Evolutionary conservation across 2,329 filamentous ascomycete species (phyloP).

Genomic region (Pseudopyricularia javanii): DNA sequence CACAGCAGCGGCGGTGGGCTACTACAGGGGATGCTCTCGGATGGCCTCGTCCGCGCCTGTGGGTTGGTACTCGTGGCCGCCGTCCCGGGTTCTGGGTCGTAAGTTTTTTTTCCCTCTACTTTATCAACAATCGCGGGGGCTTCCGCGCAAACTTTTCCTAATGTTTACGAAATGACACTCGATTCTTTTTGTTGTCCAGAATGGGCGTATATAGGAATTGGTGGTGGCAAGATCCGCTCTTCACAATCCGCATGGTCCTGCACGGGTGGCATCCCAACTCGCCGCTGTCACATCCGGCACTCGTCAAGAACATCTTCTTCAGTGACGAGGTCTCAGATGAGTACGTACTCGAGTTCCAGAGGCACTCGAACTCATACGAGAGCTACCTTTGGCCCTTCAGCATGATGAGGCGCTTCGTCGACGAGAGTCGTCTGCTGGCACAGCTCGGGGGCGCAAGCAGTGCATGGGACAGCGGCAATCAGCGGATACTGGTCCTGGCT

Average conservation of each 20-base stretch:
- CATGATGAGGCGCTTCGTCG: slow-evolving; percentile 27
- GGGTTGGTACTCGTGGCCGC: slow-evolving; percentile 32
- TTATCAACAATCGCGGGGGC: not conserved
- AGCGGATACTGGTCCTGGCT: slow-evolving; percentile 24
- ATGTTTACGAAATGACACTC: no score
- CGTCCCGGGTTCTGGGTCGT: slow-evolving; percentile 35
- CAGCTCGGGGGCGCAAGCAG: slow-evolving; percentile 9
- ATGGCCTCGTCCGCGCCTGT: slow-evolving; percentile 23
- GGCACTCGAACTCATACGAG: slow-evolving; percentile 33
- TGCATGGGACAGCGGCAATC: slow-evolving; percentile 4
- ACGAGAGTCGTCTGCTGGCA: slow-evolving; percentile 14
- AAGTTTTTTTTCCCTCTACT: no score
- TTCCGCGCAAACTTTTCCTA: not conserved
- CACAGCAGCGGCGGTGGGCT: slow-evolving; percentile 40
- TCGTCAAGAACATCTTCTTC: slow-evolving; percentile 39
- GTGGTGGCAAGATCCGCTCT: slow-evolving; percentile 32
- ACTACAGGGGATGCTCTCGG: slow-evolving; percentile 32
- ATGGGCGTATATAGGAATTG: slow-evolving; percentile 30
- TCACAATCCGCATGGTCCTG: slow-evolving; percentile 29
- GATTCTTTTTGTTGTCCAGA: slow-evolving; percentile 10
- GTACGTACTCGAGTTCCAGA: slow-evolving; percentile 27
- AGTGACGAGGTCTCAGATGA: slow-evolving; percentile 25
- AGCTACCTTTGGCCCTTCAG: slow-evolving; percentile 38
- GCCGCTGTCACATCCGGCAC: slow-evolving; percentile 33
- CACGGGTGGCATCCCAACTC: slow-evolving; percentile 37